phyloP scores from a whole-genome alignment of 352 stramenopile species.

The Phytophthora melonis region DNA sequence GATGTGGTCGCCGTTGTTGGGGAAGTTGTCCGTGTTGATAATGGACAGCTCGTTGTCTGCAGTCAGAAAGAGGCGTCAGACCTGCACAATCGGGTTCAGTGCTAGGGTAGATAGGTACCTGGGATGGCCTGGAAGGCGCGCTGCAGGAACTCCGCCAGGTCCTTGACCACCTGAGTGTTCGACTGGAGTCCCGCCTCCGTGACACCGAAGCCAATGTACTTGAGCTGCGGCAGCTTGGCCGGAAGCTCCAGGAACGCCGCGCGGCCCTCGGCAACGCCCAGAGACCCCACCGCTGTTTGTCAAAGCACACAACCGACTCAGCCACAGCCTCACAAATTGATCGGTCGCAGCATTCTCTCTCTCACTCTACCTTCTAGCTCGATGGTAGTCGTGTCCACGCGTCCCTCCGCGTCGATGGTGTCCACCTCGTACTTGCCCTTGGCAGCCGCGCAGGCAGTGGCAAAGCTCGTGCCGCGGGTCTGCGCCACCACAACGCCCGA shows the following conservation, averaged over 20 bases:
- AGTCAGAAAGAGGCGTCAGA: constrained; percentile 5
- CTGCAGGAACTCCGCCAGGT: constrained; percentile 66
- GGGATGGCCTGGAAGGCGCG: constrained; percentile 48
- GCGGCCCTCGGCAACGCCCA: constrained; percentile 43
- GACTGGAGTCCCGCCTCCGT: constrained; percentile 59
- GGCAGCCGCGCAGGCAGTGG: constrained; percentile 36
- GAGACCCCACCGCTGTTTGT: constrained; percentile 38
- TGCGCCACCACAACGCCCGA: constrained; percentile 65
- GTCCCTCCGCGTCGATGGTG: constrained; percentile 59
- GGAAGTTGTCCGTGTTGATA: constrained; percentile 88
- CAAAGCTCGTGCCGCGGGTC: constrained; percentile 65
- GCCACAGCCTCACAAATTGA: neutral
- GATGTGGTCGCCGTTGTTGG: constrained; percentile 73
- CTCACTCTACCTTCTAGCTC: constrained; percentile 37
- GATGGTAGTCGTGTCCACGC: constrained; percentile 49
- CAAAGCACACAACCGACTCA: neutral
- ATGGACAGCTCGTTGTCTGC: constrained; percentile 74
- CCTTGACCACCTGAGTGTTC: constrained; percentile 50
- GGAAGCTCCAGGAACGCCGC: constrained; percentile 53
- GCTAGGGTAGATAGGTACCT: constrained; percentile 16
- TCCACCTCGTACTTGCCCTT: constrained; percentile 73
- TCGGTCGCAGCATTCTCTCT: neutral
- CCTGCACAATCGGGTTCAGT: no score
- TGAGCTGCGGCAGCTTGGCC: constrained; percentile 44
- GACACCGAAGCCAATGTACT: constrained; percentile 70